Percentiles rank a stretch among this genome's conserved stretches.
Conservation (phyloP, 164 flowering plant species). For the Platanus orientalis region DNA sequence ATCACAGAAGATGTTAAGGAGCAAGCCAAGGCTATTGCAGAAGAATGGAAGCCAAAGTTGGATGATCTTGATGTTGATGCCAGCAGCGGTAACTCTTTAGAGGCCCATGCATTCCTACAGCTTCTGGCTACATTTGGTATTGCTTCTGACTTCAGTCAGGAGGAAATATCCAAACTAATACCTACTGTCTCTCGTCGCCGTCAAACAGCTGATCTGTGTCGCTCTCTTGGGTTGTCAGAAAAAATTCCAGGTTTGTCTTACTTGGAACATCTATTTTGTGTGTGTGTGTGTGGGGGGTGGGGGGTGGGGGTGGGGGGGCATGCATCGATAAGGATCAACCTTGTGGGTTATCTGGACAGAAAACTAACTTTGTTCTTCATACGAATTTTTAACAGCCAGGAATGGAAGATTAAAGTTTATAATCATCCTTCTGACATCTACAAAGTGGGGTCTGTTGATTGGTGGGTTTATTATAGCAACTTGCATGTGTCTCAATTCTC, state of each 20-base stretch:
- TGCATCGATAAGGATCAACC: no score
- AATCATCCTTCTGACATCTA: no score
- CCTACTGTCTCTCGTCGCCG: conserved; percentile 94
- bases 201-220: conserved; percentile 85
- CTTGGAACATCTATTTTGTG: no score
- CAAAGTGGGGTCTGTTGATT: no score
- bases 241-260: conserved; percentile 80
- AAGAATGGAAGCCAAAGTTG: conserved; percentile 87
- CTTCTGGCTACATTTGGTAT: conserved; percentile 79
- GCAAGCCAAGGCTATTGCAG: conserved; percentile 76
- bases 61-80: conserved; percentile 75
- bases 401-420: no score
- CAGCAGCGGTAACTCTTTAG: conserved; percentile 87
- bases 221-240: conserved; percentile 66
- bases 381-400: no score
- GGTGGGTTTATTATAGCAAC: neutral
- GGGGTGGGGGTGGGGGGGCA: no score
- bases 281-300: no score
- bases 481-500: neutral
- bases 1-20: conserved; percentile 55
- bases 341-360: no score
- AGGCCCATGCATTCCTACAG: conserved; percentile 95
- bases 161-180: conserved; percentile 57
- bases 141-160: conserved; percentile 68
- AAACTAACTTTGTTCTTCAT: no score